Base-by-base conservation (phyloP, 2,329 filamentous ascomycete genomes). In the Fusarium tjaetaba region DNA sequence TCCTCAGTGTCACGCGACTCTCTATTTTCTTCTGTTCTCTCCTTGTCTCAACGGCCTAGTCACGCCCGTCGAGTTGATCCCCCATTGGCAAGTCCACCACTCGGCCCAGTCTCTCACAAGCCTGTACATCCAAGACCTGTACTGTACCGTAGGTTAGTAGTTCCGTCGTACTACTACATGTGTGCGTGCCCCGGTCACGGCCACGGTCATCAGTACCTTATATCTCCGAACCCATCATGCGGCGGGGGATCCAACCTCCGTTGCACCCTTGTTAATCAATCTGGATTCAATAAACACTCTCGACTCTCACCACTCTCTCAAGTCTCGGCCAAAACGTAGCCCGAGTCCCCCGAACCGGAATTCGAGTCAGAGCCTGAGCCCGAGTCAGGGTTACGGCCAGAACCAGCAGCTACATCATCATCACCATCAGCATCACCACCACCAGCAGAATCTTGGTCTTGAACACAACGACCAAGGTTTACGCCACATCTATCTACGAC, bases 201-300 rank as follows among this genome's bases (percentile, higher is more conserved):
- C 72, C 66, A 70, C 66, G 65, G 74, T 72, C 67, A 57, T 75
- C 65, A 60, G 67, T 61, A 72, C 69, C 59, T 71, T 76, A 75
- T 73, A 75, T 76, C 61, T 71, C 77, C 72, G 64, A 71, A 75
- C 64, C 77, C 83, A 86, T 81, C 78, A 90, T 91, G 89, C 86
- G 85, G 89, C 85, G 86, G 80, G 79, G 81, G 88, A 88, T 86
- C 82, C 79, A 74, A 77, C 81, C 87, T 89, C 88, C 87, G 85
- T 87, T 85, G 87, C 86, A 86, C 82, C 81, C 79, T 76, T 81
- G 77, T 79, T 78, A 73, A 82, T 86, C 87, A 89, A 83, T 81
- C 86, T 90, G 88, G 89, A 90, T 87, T 81, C 87, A 79, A 83
- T 87, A 87, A 81, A 84, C 63, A 76, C 77, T 72, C 48, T 84